Conservation (phyloP, 306 rosid species). For the Sphenostylis stenocarpa region DNA sequence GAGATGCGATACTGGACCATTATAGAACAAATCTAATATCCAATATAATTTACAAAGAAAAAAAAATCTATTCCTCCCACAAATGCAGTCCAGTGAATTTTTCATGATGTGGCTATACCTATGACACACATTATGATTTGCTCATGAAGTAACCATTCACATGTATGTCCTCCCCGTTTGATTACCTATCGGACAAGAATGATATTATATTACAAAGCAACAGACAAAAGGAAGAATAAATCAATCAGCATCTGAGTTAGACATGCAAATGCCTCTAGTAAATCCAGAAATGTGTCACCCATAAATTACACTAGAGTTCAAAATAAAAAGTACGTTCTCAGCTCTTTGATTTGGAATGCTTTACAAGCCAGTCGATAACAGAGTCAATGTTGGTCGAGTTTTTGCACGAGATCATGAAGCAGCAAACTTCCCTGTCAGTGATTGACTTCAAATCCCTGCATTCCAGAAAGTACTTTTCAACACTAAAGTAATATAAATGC, state of each 20-base stretch:
- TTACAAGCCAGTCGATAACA: slow-evolving; percentile 89
- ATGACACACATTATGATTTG: slow-evolving; percentile 26
- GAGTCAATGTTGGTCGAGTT: slow-evolving; percentile 90
- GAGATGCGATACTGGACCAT: neutral
- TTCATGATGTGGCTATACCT: slow-evolving; percentile 20
- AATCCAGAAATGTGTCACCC: slow-evolving; percentile 44
- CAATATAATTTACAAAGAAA: slow-evolving; percentile 19
- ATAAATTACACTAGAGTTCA: slow-evolving; percentile 46
- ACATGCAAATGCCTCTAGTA: slow-evolving; percentile 46
- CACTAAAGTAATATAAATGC: neutral
- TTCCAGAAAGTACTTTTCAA: slow-evolving; percentile 26
- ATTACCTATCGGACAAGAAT: slow-evolving; percentile 30
- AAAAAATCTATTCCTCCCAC: slow-evolving; percentile 16
- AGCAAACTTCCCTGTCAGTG: slow-evolving; percentile 87
- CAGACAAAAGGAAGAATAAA: slow-evolving; percentile 31
- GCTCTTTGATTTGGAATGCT: slow-evolving; percentile 93
- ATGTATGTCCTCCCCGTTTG: slow-evolving; percentile 9
- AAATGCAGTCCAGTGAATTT: slow-evolving; percentile 24
- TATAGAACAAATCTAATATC: neutral
- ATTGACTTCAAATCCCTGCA: slow-evolving; percentile 81
- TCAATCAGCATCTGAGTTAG: slow-evolving; percentile 52
- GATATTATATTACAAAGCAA: slow-evolving; percentile 32
- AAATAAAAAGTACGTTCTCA: slow-evolving; percentile 43
- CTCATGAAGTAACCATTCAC: slow-evolving; percentile 21
- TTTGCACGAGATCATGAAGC: slow-evolving; percentile 97